These are phyloP conservation scores for Petunia secreta DNA, from an alignment of 257 asterid species.

Conservation along the genomic window DNA sequence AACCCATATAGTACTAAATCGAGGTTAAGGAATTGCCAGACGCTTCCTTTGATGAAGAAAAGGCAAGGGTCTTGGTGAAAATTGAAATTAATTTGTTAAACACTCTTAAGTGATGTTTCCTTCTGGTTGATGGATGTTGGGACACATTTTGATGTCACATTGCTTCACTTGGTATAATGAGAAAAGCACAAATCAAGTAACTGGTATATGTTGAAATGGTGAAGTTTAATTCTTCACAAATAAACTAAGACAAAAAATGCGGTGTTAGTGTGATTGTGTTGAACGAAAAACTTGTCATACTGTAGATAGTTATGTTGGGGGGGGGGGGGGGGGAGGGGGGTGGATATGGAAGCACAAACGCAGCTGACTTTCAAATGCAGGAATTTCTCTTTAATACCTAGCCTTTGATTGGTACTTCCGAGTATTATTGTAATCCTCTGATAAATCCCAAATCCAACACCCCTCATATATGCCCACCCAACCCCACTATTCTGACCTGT, in stretches of 20 bases:
- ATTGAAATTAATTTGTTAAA: too few species aligned
- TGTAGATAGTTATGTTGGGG: neutral
- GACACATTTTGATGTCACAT: too few species aligned
- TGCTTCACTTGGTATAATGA: too few species aligned
- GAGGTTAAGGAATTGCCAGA: conserved; percentile 5
- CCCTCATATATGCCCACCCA: too few species aligned
- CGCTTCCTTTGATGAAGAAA: neutral
- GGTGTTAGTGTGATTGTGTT: neutral
- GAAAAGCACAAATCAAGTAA: neutral
- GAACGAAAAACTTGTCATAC: neutral
- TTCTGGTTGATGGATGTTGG: too few species aligned
- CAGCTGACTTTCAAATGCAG: neutral
- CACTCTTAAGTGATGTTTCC: too few species aligned
- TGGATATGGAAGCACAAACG: neutral
- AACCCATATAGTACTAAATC: neutral
- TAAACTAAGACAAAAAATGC: neutral
- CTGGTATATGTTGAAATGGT: neutral
- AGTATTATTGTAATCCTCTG: neutral
- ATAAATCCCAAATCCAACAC: neutral
- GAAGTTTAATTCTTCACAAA: conserved; percentile 16
- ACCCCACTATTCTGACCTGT: too few species aligned
- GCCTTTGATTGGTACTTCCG: neutral
- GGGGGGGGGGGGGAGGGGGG: neutral
- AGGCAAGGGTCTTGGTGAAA: neutral
- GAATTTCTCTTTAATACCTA: neutral